phyloP scores from a whole-genome alignment of 2,329 filamentous ascomycete genomes.

The Basipetospora chlamydospora region DNA sequence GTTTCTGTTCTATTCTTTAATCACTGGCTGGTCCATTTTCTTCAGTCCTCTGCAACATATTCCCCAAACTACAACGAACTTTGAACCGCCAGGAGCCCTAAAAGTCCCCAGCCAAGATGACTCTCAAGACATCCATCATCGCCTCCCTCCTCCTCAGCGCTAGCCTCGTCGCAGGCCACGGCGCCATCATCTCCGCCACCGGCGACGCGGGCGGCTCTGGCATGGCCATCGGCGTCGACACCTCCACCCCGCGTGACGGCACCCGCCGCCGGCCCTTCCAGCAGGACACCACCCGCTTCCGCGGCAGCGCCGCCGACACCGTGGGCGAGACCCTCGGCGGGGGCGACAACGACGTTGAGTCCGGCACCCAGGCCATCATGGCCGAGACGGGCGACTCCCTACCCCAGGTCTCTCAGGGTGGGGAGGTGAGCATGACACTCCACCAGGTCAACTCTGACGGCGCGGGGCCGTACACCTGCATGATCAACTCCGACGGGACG shows the following conservation, averaged over 20 bases:
- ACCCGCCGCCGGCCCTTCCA: conserved; percentile 47
- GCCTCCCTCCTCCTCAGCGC: conserved; percentile 37
- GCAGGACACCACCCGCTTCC: conserved; percentile 49
- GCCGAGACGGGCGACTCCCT: conserved; percentile 38
- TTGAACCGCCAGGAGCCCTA: no score
- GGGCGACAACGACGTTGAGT: conserved; percentile 41
- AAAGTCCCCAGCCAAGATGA: conserved; percentile 17
- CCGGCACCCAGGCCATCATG: conserved; percentile 43
- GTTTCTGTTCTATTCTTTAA: neutral
- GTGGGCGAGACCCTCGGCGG: conserved; percentile 43
- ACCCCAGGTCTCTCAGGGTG: conserved; percentile 44
- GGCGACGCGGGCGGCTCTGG: conserved; percentile 42
- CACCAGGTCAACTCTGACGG: conserved; percentile 51
- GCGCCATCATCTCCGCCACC: conserved; percentile 41
- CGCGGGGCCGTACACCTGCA: conserved; percentile 50
- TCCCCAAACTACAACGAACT: neutral
- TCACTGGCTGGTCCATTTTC: conserved; percentile 4
- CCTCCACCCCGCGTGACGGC: conserved; percentile 44
- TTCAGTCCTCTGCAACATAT: neutral
- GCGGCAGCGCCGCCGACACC: conserved; percentile 32
- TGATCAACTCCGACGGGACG: conserved; percentile 47
- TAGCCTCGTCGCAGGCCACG: conserved; percentile 44
- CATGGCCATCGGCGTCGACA: conserved; percentile 34
- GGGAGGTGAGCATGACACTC: conserved; percentile 44
- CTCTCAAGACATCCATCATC: conserved; percentile 18